Evolutionary conservation across 2,329 filamentous ascomycete genomes (phyloP).

Genomic region (Sphaerulina populicola): DNA sequence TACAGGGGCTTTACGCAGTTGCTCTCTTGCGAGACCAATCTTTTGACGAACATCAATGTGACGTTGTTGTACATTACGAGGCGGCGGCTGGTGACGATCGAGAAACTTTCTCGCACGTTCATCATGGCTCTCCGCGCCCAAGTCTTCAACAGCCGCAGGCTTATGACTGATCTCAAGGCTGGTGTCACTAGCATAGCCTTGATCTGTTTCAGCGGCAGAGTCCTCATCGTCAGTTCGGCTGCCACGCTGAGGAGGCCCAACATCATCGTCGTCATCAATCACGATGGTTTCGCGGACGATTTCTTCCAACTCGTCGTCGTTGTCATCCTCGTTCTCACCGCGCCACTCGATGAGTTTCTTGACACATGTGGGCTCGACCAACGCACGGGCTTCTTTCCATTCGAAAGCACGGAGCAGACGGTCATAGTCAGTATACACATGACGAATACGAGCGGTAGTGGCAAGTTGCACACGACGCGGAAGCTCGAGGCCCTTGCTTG

Average conservation of each 20-base stretch:
- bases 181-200: conserved; percentile 24
- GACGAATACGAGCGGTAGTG: conserved; percentile 54
- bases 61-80: conserved; percentile 12
- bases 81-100: conserved; percentile 16
- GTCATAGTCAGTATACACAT: conserved; percentile 56
- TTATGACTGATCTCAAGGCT: conserved; percentile 28
- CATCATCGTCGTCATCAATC: conserved; percentile 54
- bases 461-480: conserved; percentile 53
- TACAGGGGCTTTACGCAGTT: conserved; percentile 15
- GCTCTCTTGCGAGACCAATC: conserved; percentile 18
- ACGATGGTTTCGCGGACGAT: conserved; percentile 57
- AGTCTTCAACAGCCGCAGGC: conserved; percentile 22
- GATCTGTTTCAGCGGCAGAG: conserved; percentile 13
- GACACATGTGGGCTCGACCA: conserved; percentile 49
- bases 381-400: conserved; percentile 48
- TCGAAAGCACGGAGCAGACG: conserved; percentile 44
- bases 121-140: conserved; percentile 26
- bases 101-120: conserved; percentile 20
- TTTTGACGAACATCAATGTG: conserved; percentile 17
- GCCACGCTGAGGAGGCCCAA: conserved; percentile 15
- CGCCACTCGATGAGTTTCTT: conserved; percentile 55
- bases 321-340: conserved; percentile 47
- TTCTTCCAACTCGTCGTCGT: conserved; percentile 47
- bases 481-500: conserved; percentile 46
- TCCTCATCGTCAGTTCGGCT: conserved; percentile 22